Evolutionary conservation across 305 asterid species (phyloP).

Genomic region (Stenogyne calaminthoides): DNA sequence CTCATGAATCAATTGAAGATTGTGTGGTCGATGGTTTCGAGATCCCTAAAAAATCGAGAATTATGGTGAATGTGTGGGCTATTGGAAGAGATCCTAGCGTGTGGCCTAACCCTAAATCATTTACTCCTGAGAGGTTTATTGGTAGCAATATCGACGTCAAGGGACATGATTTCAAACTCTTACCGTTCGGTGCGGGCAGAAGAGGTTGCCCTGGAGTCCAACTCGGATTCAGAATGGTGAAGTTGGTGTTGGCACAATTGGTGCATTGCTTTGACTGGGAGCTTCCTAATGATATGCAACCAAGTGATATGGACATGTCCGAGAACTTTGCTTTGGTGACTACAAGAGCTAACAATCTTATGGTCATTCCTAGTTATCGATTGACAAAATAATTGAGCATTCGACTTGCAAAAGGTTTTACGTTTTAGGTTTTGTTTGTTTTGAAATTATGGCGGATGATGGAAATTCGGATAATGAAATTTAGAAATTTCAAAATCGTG

Average conservation of each 20-base stretch:
- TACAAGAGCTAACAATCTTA: neutral
- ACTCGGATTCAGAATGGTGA: neutral
- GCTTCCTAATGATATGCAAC: neutral
- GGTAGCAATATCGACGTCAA: neutral
- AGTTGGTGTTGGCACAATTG: neutral
- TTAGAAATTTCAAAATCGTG: no score
- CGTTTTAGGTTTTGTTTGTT: no score
- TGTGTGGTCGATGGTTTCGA: neutral
- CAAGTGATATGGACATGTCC: neutral
- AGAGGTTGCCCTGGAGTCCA: neutral
- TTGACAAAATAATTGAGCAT: neutral
- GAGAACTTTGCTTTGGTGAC: neutral
- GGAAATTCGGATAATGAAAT: no score
- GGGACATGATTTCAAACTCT: neutral
- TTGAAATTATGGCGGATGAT: no score
- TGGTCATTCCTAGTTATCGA: neutral
- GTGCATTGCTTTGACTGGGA: neutral
- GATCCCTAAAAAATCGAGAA: neutral
- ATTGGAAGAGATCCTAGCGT: neutral
- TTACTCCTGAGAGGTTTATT: neutral
- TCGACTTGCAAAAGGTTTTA: neutral
- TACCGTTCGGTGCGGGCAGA: neutral
- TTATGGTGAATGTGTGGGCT: neutral
- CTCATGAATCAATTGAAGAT: neutral
- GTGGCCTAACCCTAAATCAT: neutral